These are phyloP conservation scores for Knufia petricola DNA, from an alignment of 2,329 filamentous ascomycete species.

Conservation along the genomic window DNA sequence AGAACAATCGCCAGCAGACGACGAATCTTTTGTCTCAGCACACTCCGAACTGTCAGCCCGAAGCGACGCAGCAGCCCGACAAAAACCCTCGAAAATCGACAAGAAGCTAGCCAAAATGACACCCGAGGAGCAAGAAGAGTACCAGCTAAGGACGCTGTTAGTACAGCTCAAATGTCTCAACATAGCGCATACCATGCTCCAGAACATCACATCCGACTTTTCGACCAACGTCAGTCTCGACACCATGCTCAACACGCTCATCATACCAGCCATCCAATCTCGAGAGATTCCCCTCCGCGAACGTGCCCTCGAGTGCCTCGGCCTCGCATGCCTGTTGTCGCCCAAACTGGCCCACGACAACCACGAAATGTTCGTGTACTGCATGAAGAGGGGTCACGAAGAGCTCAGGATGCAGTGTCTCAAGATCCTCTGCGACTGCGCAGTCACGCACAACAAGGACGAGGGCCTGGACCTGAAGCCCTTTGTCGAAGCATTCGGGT, in stretches of 20 bases:
- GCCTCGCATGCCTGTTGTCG: slow-evolving; percentile 82
- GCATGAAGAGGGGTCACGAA: slow-evolving; percentile 87
- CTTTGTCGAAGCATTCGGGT: slow-evolving; percentile 49
- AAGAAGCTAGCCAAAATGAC: slow-evolving; percentile 6
- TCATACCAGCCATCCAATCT: slow-evolving; percentile 87
- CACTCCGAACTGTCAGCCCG: slow-evolving; percentile 70
- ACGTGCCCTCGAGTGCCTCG: slow-evolving; percentile 77
- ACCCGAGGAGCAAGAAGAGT: slow-evolving; percentile 44
- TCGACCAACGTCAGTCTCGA: slow-evolving; percentile 87
- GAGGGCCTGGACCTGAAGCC: slow-evolving; percentile 58
- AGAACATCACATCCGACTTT: slow-evolving; percentile 79
- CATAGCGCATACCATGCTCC: slow-evolving; percentile 94
- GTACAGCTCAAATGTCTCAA: slow-evolving; percentile 98
- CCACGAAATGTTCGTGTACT: slow-evolving; percentile 84
- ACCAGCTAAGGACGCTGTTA: slow-evolving; percentile 81
- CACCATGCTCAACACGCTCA: slow-evolving; percentile 94
- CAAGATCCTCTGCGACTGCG: slow-evolving; percentile 74
- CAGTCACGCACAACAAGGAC: slow-evolving; percentile 2
- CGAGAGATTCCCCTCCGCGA: slow-evolving; percentile 90
- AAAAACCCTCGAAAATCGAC: neutral
- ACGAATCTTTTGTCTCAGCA: slow-evolving; percentile 87
- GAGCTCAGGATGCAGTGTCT: slow-evolving; percentile 80
- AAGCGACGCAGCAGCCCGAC: slow-evolving; percentile 34
- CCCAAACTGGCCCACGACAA: slow-evolving; percentile 87
- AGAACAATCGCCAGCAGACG: slow-evolving; percentile 39